A percentile compares a stretch with the other conserved stretches of the same genome.
Conservation (phyloP, 2,329 filamentous ascomycete species). For the Sclerotiophoma versabilis region DNA sequence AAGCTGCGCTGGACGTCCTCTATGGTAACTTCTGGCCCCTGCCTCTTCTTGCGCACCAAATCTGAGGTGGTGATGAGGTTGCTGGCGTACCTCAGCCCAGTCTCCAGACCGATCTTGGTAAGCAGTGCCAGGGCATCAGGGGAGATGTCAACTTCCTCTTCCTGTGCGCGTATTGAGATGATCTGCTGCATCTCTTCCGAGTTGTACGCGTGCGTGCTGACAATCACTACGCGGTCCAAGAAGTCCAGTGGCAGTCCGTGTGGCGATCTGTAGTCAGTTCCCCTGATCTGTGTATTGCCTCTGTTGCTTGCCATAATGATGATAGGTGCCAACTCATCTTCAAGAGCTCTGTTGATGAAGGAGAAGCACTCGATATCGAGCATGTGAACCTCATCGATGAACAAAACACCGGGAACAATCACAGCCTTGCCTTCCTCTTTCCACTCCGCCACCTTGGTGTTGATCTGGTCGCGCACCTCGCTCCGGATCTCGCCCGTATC, state of each 20-base stretch:
- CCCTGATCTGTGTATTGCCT: slow-evolving; percentile 87
- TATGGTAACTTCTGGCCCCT: slow-evolving; percentile 80
- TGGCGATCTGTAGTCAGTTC: slow-evolving; percentile 90
- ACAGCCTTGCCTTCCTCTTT: slow-evolving; percentile 99
- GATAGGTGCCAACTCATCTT: slow-evolving; percentile 92
- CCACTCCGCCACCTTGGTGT: slow-evolving; percentile 98
- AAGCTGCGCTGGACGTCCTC: slow-evolving; percentile 94
- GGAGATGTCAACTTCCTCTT: slow-evolving; percentile 93
- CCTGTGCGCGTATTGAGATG: slow-evolving; percentile 86
- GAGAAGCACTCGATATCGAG: slow-evolving; percentile 99
- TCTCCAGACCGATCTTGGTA: slow-evolving; percentile 94
- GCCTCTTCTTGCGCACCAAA: slow-evolving; percentile 84
- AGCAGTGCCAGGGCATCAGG: slow-evolving; percentile 89
- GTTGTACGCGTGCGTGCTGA: slow-evolving; percentile 87
- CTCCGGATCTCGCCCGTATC: slow-evolving; percentile 98
- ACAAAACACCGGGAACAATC: slow-evolving; percentile 95
- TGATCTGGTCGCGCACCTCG: slow-evolving; percentile 98
- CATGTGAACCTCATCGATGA: slow-evolving; percentile 99
- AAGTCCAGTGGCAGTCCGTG: slow-evolving; percentile 96
- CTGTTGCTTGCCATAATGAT: slow-evolving; percentile 99
- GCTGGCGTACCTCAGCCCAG: slow-evolving; percentile 92
- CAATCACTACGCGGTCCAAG: slow-evolving; percentile 92
- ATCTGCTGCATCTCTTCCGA: slow-evolving; percentile 91
- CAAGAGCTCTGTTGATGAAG: slow-evolving; percentile 95
- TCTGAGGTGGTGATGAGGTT: slow-evolving; percentile 96